Percentiles rank a stretch among this genome's conserved stretches.
Conservation (phyloP, 306 rosid species). For the Cicer arietinum region DNA sequence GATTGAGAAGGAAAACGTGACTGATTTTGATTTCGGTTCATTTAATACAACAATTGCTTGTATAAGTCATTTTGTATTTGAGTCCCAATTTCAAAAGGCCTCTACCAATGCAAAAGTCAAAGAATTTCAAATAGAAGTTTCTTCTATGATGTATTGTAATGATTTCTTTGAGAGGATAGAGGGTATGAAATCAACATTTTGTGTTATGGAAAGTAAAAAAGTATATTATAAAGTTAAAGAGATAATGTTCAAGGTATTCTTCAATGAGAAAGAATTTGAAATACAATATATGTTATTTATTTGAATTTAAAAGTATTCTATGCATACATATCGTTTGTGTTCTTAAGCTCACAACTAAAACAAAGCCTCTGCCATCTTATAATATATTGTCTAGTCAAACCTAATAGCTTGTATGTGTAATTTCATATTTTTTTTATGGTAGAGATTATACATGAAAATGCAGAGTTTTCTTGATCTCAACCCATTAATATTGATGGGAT, state of each 20-base stretch:
- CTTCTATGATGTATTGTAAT: slow-evolving; percentile 21
- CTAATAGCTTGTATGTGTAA: background rate
- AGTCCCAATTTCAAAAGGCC: slow-evolving; percentile 6
- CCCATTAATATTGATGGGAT: no score
- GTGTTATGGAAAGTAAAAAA: slow-evolving; percentile 18
- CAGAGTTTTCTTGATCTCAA: no score
- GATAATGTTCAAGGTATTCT: slow-evolving; percentile 22
- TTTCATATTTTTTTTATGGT: background rate
- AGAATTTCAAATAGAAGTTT: slow-evolving; percentile 18
- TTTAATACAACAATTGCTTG: slow-evolving; percentile 24
- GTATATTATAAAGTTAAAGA: slow-evolving; percentile 1
- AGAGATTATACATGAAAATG: background rate
- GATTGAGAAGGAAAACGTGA: slow-evolving; percentile 22
- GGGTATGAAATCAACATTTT: slow-evolving; percentile 16
- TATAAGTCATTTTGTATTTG: slow-evolving; percentile 17
- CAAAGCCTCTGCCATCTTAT: no score
- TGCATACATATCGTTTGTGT: slow-evolving; percentile 11
- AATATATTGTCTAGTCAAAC: no score
- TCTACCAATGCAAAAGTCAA: background rate
- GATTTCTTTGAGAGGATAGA: slow-evolving; percentile 6
- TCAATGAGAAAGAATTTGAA: slow-evolving; percentile 5
- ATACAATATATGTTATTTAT: background rate
- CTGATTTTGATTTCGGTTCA: slow-evolving; percentile 9
- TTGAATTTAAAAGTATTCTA: slow-evolving; percentile 7
- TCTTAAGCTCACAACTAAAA: background rate